Evolutionary conservation across 495 filamentous ascomycete species (phyloP), one percentile per base, ranked within the genome.

Genomic region (Penicillium herquei): DNA sequence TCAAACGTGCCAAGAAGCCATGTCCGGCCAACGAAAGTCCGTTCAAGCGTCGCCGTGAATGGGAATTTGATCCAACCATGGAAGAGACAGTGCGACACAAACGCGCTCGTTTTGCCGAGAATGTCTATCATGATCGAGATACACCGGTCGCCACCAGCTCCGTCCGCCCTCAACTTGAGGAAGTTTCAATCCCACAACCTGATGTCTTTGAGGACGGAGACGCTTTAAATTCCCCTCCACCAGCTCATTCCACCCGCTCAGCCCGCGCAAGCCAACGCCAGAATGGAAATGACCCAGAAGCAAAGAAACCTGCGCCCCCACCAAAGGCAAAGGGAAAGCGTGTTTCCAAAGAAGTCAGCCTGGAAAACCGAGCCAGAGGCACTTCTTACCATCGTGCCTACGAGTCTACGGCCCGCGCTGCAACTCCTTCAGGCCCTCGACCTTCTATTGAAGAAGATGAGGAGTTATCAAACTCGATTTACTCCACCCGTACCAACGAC

Each of bases 1-100:
- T 62, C 10, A 68, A 65, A 51, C 31, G 63, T 17, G 52, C 65
- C 9, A 66, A 56, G 42, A 68, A 68, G 40, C 57, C 59, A 26
- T 50, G 43, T 35, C 57, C 33, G 12, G 55, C 52, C 35, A 57
- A 66, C 12, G 60, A 66, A 35, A 50, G 35, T 13, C 49, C 60
- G 3, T 61, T 56, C 54, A 65, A 68, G 44, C 69, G 61, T 21
- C 67, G 66, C 14, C 61, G 60, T 31, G 55, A 65, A 13, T 65
- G 65, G 57, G 71, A 73, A 52, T 46, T 43, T 13, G 60, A 72
- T 46, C 64, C 64, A 0, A 55, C 67, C 9, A 62, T 66, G 7
- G 59, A 66, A 34, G 59, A 68, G 16, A 52, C 47, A 12, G 21
- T 71, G n/a, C 58, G 26, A 7, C 39, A 57, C 1, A 76, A 74